A percentile compares a stretch with the other conserved stretches of the same genome.
These are phyloP conservation scores for Sanghuangporus sanghuang DNA, from an alignment of 1,284 basidiomycete genomes.

Conservation along the genomic window DNA sequence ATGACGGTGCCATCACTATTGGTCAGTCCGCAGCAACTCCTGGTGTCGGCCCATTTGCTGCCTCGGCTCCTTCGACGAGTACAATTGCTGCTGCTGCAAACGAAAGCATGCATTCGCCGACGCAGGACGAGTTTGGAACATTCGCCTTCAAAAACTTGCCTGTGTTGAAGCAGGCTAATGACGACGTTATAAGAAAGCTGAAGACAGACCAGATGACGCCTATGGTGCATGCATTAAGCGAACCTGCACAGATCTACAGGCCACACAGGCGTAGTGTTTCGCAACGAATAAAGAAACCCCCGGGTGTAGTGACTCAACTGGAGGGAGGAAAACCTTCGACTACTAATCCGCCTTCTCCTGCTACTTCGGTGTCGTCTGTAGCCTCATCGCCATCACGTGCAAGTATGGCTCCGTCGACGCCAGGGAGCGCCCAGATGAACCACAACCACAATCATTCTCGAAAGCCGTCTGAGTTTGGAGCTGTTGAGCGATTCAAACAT, in stretches of 20 bases:
- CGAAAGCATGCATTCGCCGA: conserved; percentile 38
- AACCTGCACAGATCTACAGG: conserved; percentile 47
- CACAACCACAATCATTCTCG: conserved; percentile 54
- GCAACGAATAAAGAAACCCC: conserved; percentile 70
- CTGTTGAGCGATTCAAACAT: conserved; percentile 81
- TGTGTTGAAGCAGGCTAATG: conserved; percentile 96
- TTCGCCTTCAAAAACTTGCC: conserved; percentile 99
- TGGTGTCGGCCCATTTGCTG: conserved; percentile 34
- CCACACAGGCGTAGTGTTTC: conserved; percentile 69
- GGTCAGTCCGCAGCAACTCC: conserved; percentile 46
- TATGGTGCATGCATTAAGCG: conserved; percentile 65
- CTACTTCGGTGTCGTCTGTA: conserved; percentile 89
- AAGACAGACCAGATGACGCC: conserved; percentile 78
- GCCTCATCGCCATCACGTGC: conserved; percentile 86
- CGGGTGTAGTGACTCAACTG: conserved; percentile 64
- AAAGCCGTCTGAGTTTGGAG: conserved; percentile 81
- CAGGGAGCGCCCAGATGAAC: conserved; percentile 43
- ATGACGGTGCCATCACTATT: conserved; percentile 54
- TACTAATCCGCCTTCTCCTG: conserved; percentile 80
- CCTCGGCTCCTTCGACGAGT: conserved; percentile 35
- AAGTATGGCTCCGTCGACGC: conserved; percentile 64
- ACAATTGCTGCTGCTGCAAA: conserved; percentile 36
- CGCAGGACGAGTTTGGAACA: conserved; percentile 89
- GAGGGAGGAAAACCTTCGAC: conserved; percentile 49
- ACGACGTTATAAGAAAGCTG: conserved; percentile 95